Evolutionary conservation across 2,329 filamentous ascomycete species (phyloP).

Genomic region (Beauveria australis): DNA sequence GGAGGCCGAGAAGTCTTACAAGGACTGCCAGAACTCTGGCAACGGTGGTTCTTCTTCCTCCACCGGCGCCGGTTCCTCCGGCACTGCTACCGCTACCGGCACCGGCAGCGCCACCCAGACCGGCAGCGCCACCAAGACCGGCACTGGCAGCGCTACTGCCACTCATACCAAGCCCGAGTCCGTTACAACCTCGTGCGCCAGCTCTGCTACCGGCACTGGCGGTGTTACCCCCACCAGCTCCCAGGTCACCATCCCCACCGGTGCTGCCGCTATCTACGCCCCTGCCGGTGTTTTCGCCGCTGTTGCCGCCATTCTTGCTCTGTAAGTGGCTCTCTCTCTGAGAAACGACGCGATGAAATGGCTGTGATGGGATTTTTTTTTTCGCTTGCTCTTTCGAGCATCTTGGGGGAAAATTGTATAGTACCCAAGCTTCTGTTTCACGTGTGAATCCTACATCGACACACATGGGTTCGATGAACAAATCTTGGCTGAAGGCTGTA

Average conservation of each 20-base stretch:
- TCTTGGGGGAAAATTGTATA: slow-evolving; percentile 7
- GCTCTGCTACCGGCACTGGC: slow-evolving; percentile 4
- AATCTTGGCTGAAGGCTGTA: not conserved
- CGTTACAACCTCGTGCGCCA: not conserved
- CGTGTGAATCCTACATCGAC: slow-evolving; percentile 1
- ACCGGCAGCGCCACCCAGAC: not conserved
- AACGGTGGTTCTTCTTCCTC: not conserved
- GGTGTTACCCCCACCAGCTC: slow-evolving; percentile 11
- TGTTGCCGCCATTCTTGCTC: slow-evolving; percentile 11
- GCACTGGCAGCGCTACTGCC: not conserved
- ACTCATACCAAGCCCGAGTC: not conserved
- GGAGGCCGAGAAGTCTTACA: not conserved
- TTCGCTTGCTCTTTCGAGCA: not conserved
- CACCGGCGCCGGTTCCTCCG: not conserved
- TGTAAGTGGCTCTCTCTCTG: slow-evolving; percentile 9
- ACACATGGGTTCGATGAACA: not conserved
- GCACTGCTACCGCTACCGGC: not conserved
- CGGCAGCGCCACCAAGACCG: not conserved
- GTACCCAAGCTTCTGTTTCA: slow-evolving; percentile 10
- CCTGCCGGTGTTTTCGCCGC: slow-evolving; percentile 10
- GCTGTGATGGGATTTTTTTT: slow-evolving; percentile 1
- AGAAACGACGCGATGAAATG: slow-evolving; percentile 6
- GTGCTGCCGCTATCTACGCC: slow-evolving; percentile 6
- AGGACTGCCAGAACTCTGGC: slow-evolving; percentile 9
- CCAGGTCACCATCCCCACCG: slow-evolving; percentile 4